Evolutionary conservation across 202 grass and related monocot species (phyloP), one percentile per base, ranked within the genome.

Genomic region (Setaria viridis): DNA sequence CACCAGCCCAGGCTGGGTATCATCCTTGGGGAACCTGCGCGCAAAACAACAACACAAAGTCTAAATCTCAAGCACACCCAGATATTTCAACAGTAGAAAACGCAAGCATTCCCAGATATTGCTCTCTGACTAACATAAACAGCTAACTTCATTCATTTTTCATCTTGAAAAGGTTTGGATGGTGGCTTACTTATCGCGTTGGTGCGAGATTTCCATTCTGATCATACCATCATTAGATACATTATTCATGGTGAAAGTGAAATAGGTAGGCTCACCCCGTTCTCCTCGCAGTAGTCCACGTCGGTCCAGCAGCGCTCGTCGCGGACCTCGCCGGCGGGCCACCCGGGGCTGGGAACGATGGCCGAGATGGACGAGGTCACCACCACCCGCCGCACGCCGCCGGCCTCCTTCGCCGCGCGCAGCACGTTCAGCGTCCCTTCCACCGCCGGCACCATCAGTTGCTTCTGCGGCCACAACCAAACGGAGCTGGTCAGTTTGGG

Each of bases 301-400:
- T 99, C 92, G 13, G 97, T 99, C 97, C 92, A 96, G 78, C 90
- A 96, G 63, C 72, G 88, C 91, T 96, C 93, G 64, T 99, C 93
- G 74, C 46, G 85, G 9, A 91, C 82, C 33, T 84, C 84, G 68
- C 81, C 91, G 15, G 88, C 93, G 21, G 96, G 93, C 96, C 96
- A 96, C 34, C 76, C 62, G 0, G 84, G 96, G 80, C 54, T 88
- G 30, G 96, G 93, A 5, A 99, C n/a, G 43, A 96, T 75, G 71
- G 97, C 85, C 1, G 97, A 85, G 76, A 84, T 80, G 7, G 97
- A 99, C 15, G 97, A 99, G 1, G 97, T 97, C 3, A 97, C 19
- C 46, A 97, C 94, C 42, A 97, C 94, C 42, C 92, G 86, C 37
- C 84, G 91, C 51, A 92, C 92, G 1, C 85, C 82, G 10, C 92